These are phyloP conservation scores for Cryptosporidium parvum DNA, from an alignment of 169 alveolate genomes.

Conservation along the genomic window DNA sequence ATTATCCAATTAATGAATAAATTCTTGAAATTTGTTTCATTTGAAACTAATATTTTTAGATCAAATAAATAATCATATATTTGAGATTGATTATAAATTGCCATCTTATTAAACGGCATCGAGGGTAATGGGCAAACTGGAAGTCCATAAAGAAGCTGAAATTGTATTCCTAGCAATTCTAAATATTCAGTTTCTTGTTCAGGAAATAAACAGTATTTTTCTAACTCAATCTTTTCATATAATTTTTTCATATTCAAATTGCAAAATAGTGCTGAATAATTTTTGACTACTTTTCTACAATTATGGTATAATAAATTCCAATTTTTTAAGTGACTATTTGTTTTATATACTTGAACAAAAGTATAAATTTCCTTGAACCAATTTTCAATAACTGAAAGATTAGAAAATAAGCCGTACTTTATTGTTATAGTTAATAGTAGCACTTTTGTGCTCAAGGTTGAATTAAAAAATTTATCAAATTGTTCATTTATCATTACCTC, in stretches of 20 bases:
- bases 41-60: background rate
- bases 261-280: background rate
- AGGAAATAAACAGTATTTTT: background rate
- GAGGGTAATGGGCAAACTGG: conserved; percentile 73
- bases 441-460: background rate
- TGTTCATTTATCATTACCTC: too few relatives aligned
- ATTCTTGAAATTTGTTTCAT: background rate
- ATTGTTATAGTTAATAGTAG: background rate
- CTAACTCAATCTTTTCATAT: background rate
- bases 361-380: conserved; percentile 23
- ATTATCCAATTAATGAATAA: conserved; percentile 17
- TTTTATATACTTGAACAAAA: background rate
- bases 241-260: background rate
- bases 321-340: background rate
- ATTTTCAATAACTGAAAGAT: conserved; percentile 5
- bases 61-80: conserved; percentile 1
- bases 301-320: conserved; percentile 4
- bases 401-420: conserved; percentile 25
- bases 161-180: conserved; percentile 51
- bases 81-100: conserved; percentile 4
- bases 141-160: conserved; percentile 61
- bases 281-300: conserved; percentile 8
- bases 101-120: conserved; percentile 49
- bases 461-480: background rate
- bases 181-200: conserved; percentile 67